Evolutionary conservation across 345 rosid species (phyloP).

Genomic region (Eucalyptus guilfoylei): DNA sequence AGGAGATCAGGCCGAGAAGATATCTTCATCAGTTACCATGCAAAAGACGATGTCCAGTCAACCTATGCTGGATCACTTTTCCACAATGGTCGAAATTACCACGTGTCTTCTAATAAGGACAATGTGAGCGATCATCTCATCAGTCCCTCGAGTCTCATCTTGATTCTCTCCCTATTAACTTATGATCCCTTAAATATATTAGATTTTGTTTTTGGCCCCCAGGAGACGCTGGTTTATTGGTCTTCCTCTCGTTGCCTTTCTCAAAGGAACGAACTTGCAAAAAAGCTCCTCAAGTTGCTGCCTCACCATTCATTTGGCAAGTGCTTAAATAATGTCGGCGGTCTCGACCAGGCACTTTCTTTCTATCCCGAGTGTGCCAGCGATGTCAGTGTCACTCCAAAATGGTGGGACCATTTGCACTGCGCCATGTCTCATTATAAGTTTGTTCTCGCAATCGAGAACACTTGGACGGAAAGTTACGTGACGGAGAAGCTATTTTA

Average conservation of each 20-base stretch:
- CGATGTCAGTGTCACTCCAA: conserved; percentile 26
- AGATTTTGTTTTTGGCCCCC: neutral
- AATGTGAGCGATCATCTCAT: conserved; percentile 28
- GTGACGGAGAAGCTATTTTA: conserved; percentile 94
- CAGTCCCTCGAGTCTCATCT: neutral
- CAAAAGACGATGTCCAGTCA: conserved; percentile 71
- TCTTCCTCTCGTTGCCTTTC: conserved; percentile 89
- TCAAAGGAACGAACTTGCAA: conserved; percentile 59
- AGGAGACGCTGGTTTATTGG: conserved; percentile 84
- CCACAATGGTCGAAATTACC: conserved; percentile 80
- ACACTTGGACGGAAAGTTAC: conserved; percentile 73
- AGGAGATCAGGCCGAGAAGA: conserved; percentile 77
- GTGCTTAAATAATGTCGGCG: conserved; percentile 87
- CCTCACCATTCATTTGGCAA: conserved; percentile 90
- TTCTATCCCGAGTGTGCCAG: conserved; percentile 62
- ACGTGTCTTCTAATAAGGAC: conserved; percentile 47
- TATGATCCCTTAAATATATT: neutral
- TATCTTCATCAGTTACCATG: conserved; percentile 85
- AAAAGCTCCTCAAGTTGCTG: conserved; percentile 46
- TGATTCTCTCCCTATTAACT: neutral
- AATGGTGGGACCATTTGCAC: conserved; percentile 92
- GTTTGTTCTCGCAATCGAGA: conserved; percentile 86
- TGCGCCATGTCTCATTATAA: conserved; percentile 97
- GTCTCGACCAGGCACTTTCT: conserved; percentile 56
- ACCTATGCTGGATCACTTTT: conserved; percentile 91